Percentiles rank a stretch among this genome's conserved stretches.
Conservation (phyloP, 75 land plant species). For the Ceratopteris richardii region DNA sequence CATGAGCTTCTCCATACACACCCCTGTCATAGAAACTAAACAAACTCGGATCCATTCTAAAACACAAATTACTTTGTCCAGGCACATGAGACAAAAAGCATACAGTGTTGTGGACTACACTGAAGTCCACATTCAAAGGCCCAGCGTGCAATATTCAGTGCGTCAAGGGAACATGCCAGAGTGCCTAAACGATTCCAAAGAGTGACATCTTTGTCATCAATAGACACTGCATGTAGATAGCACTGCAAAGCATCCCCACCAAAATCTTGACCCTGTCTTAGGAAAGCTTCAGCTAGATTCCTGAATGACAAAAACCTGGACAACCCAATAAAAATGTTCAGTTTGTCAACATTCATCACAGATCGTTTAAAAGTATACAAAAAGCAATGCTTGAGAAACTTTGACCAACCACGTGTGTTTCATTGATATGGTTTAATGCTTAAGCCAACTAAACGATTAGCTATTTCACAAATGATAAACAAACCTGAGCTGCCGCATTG, state of each 20-base stretch:
- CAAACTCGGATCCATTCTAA: background rate
- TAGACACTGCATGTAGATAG: conserved; percentile 89
- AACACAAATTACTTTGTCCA: background rate
- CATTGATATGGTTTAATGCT: no score
- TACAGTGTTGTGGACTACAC: conserved; percentile 98
- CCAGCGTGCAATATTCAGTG: conserved; percentile 73
- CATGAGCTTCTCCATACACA: conserved; percentile 97
- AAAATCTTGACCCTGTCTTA: conserved; percentile 61
- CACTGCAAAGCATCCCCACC: conserved; percentile 71
- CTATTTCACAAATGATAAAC: background rate
- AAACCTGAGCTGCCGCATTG: conserved; percentile 79
- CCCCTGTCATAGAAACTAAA: conserved; percentile 50
- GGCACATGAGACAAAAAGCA: conserved; percentile 6
- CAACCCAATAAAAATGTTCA: background rate
- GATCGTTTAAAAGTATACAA: background rate
- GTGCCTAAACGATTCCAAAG: conserved; percentile 97
- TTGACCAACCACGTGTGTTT: no score
- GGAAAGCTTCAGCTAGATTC: conserved; percentile 78
- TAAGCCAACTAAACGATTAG: no score
- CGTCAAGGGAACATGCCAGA: conserved; percentile 73
- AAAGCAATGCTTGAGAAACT: no score
- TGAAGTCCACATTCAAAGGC: conserved; percentile 96
- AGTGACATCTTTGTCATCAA: conserved; percentile 86
- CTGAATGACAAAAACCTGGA: conserved; percentile 78
- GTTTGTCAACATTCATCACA: background rate